These are phyloP conservation scores for Hyphopichia wangnamkhiaoensis DNA, from an alignment of 1,139 yeast species.

Conservation along the genomic window DNA sequence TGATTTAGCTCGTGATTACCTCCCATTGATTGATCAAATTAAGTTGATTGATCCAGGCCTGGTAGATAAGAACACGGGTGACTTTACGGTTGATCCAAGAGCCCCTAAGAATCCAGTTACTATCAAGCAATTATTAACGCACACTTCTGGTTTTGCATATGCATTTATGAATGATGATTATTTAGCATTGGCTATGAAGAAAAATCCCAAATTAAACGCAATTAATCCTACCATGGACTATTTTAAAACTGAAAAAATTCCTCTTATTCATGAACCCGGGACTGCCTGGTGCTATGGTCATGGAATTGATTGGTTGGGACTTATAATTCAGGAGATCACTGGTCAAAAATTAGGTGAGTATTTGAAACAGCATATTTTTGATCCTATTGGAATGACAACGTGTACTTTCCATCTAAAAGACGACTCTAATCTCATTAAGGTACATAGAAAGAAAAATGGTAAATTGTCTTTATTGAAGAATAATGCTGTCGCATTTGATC, in stretches of 20 bases:
- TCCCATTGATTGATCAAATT: conserved; percentile 44
- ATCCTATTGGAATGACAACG: conserved; percentile 44
- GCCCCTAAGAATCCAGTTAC: conserved; percentile 43
- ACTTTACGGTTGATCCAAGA: conserved; percentile 27
- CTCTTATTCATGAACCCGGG: conserved; percentile 56
- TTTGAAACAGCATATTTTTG: conserved; percentile 38
- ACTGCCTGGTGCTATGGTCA: conserved; percentile 52
- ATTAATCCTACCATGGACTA: conserved; percentile 26
- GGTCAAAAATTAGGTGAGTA: conserved; percentile 46
- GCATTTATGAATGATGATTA: conserved; percentile 40
- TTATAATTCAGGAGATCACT: conserved; percentile 42
- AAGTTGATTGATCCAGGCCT: conserved; percentile 40
- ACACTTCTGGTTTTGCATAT: conserved; percentile 55
- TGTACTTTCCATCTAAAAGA: conserved; percentile 38
- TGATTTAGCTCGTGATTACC: conserved; percentile 35
- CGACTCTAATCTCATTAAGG: conserved; percentile 22
- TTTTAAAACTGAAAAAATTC: conserved; percentile 33
- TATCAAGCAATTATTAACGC: conserved; percentile 48
- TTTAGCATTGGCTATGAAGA: conserved; percentile 19
- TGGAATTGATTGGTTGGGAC: conserved; percentile 56
- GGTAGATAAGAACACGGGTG: conserved; percentile 36
- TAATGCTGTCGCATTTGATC: conserved; percentile 16
- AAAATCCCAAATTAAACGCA: conserved; percentile 20
- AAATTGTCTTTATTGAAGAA: background rate
- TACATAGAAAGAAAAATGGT: conserved; percentile 8